Base-by-base conservation (phyloP, 2,329 filamentous ascomycete species). In the Colletotrichum lupini region DNA sequence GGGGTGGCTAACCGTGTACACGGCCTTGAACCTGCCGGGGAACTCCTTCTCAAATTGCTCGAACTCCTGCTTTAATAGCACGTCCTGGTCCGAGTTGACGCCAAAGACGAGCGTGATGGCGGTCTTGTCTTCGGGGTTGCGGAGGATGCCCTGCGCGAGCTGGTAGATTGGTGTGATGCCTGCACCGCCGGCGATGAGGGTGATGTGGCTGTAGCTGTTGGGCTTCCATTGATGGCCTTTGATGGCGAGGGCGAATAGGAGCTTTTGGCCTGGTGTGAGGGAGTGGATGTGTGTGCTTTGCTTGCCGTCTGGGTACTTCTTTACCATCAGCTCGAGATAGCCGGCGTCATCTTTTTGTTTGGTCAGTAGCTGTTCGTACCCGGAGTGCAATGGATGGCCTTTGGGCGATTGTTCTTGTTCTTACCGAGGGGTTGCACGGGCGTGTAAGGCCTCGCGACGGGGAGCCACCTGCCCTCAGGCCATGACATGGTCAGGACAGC, bases 151-250 rank as follows among this genome's bases (percentile, higher is more conserved):
- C 61, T 86, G 88, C 2, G 88, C 85, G 2, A 93, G 86, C 79
- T 93, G 91, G 79, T 90, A 93, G 75, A 92, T 87, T 0, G 93
- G 92, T 0, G 92, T 94, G 75, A 95, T 93, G 22, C 93, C 93
- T 0, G 91, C 92, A 14, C 93, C 92, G 57, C 93, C 92, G 0
- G 92, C 92, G 56, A 94, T 88, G 52, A 94, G 85, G 3, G 89
- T 88, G n/a, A 94, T 81, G 74, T 89, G 85, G 4, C 78, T 78
- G 77, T 81, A 84, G 79, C 83, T 82, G 75, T 87, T 88, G 32
- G 88, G 82, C 26, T 83, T 86, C 87, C 89, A 93, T 42, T 81
- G 77, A 79, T 88, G 88, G 30, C 86, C 88, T 22, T 84, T 85
- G 4, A 94, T 81, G 4, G 88, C 84, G 0, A 85, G 84, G 6